phyloP scores from a whole-genome alignment of 305 asterid species.

The Fraxinus platypoda region DNA sequence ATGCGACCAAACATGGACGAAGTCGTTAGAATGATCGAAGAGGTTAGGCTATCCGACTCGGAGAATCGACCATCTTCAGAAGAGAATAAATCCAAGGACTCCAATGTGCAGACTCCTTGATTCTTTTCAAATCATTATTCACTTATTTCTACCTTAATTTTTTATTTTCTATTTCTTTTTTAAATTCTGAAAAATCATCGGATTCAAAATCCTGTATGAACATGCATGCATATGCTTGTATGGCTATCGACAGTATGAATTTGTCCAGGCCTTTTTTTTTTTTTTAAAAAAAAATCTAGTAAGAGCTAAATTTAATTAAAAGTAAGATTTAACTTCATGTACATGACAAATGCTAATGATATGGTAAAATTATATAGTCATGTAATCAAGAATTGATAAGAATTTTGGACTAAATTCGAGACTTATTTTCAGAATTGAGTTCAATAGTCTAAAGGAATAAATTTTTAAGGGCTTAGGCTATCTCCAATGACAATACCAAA shows the following conservation, averaged over 20 bases:
- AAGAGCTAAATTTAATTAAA: no score
- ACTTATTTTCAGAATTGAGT: no score
- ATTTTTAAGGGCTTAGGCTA: no score
- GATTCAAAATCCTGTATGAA: constrained; percentile 12
- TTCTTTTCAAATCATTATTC: constrained; percentile 24
- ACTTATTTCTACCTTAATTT: not conserved
- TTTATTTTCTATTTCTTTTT: constrained; percentile 6
- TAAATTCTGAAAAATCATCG: constrained; percentile 21
- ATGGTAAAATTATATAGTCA: no score
- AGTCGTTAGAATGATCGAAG: constrained; percentile 80
- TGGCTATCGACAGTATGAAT: not conserved
- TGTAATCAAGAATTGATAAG: no score
- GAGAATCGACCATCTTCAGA: constrained; percentile 74
- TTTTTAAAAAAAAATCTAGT: no score
- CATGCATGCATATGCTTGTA: constrained; percentile 13
- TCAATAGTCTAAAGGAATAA: no score
- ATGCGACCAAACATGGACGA: constrained; percentile 79
- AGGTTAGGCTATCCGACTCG: constrained; percentile 68
- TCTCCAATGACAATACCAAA: no score
- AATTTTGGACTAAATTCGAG: no score
- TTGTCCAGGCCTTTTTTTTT: not conserved
- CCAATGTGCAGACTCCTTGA: constrained; percentile 67
- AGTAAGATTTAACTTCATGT: no score
- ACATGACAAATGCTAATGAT: no score
- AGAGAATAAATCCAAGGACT: constrained; percentile 57